Base-by-base conservation (phyloP, 2,329 filamentous ascomycete species). In the Sphaerulina populicola region DNA sequence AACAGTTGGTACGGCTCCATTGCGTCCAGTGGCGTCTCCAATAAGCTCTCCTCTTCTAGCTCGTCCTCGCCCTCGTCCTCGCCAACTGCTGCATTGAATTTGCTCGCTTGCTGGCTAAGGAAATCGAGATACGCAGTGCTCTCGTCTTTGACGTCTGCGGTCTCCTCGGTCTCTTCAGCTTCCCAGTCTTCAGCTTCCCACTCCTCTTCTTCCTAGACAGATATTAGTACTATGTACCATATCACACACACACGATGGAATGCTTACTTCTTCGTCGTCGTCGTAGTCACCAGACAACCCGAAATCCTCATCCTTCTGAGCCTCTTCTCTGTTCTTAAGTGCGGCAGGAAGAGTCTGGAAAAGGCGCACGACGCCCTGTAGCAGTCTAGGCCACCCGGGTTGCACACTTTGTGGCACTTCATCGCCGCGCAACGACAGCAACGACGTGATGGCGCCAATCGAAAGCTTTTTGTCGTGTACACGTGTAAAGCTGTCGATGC, bases 381-480 rank as follows among this genome's bases (percentile, higher is more conserved):
- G 79, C 60, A 98, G 75, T 63, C 93, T 80, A 7, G 91, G 91
- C 93, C 93, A 98, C 48, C 93, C 93, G 59, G 89, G 87, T 59
- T 94, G 89, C 27, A 98, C 87, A 64, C 90, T 97, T n/a, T 79
- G 75, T 0, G 93, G 93, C 6, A 98, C 86, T 64, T 94, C 85
- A 47, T 87, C 83, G 9, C 83, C 82, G 55, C 80, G 81, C 52
- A 98, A 72, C 41, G 83, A 86, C 46, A 98, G 79, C 9, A 98
- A 80, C 5, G 88, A 79, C 53, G 87, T 85, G 61, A 98, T 97
- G 42, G 90, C 91, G 14, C 90, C 87, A 62, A 98, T 96, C 56
- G 88, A 96, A 23, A 98, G 77, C 76, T 96, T 98, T 80, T 98
- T 98, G 75, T 98, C 93, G 68, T 98, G 93, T 2, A 98, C 93